Evolutionary conservation across 1,139 yeast species (phyloP).

Genomic region (Wickerhamomyces sp.): DNA sequence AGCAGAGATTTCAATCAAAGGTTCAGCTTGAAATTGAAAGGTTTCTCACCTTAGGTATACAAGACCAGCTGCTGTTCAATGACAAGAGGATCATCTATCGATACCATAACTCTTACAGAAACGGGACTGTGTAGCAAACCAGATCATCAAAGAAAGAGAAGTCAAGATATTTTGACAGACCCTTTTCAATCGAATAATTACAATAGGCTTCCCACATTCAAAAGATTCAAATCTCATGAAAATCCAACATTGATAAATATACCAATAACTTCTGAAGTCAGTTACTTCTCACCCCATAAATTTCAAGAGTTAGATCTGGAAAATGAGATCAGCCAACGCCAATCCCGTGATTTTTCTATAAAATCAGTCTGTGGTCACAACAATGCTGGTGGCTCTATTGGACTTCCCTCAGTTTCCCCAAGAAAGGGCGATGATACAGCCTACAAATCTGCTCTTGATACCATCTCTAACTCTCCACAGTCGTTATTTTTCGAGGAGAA

Average conservation of each 20-base stretch:
- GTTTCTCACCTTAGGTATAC: too few species aligned
- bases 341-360: background rate
- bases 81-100: too few species aligned
- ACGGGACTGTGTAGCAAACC: too few species aligned
- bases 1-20: too few species aligned
- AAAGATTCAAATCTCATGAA: background rate
- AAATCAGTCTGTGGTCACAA: background rate
- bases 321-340: background rate
- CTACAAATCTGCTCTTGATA: constrained; percentile 10
- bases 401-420: background rate
- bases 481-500: constrained; percentile 1
- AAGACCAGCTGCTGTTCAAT: too few species aligned
- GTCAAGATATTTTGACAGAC: too few species aligned
- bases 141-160: too few species aligned
- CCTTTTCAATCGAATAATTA: too few species aligned
- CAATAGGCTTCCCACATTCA: too few species aligned
- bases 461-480: background rate
- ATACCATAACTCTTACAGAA: too few species aligned
- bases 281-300: background rate
- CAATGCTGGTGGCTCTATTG: background rate
- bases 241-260: background rate
- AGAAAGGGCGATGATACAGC: constrained; percentile 3
- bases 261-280: too few species aligned
- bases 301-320: background rate
- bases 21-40: too few species aligned